Percentiles rank a stretch among this genome's conserved stretches.
phyloP scores from a whole-genome alignment of 2,329 filamentous ascomycete genomes.

The Clarireedia monteithiana region DNA sequence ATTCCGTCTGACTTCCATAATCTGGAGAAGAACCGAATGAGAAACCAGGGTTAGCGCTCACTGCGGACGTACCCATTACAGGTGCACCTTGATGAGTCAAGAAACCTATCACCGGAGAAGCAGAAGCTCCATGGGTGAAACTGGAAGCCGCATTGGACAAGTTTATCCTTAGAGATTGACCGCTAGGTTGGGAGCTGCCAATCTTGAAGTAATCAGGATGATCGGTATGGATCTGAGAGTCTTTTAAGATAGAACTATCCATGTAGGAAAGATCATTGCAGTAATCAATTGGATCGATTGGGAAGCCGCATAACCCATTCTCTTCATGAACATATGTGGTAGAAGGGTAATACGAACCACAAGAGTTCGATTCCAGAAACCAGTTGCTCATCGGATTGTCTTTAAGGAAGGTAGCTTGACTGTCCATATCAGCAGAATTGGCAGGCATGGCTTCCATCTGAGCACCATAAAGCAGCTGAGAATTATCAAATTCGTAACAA shows the following conservation, averaged over 20 bases:
- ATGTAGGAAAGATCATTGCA: too few relatives aligned
- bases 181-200: too few relatives aligned
- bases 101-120: too few relatives aligned
- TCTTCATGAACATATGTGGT: too few relatives aligned
- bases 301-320: neutral
- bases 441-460: neutral
- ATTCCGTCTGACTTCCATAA: neutral
- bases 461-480: neutral
- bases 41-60: neutral
- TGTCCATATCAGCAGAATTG: neutral
- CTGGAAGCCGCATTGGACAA: too few relatives aligned
- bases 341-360: neutral
- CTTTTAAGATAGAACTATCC: too few relatives aligned
- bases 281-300: neutral
- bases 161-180: too few relatives aligned
- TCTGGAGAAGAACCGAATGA: neutral
- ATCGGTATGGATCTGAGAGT: too few relatives aligned
- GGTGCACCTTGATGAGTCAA: too few relatives aligned
- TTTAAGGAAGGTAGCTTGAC: neutral
- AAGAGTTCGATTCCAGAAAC: neutral
- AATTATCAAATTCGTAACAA: neutral
- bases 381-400: too few relatives aligned
- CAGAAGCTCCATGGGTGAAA: too few relatives aligned
- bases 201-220: too few relatives aligned
- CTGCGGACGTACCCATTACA: neutral